Base-by-base conservation (phyloP, 768 basidiomycete species). In the Russula virescens region DNA sequence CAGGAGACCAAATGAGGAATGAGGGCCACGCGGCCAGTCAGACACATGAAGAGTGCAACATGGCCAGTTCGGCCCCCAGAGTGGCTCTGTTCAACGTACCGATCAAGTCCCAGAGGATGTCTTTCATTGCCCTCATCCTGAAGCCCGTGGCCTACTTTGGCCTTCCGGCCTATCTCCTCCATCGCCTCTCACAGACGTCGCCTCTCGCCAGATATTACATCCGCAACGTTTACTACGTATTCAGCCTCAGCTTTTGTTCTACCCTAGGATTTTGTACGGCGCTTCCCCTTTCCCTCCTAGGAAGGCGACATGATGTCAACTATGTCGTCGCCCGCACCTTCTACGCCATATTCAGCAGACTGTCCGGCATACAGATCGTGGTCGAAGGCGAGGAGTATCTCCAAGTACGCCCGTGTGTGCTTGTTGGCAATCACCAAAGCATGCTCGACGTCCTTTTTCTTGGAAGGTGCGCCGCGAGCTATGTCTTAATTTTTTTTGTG, bases 341-440 rank as follows among this genome's bases (percentile, higher is more conserved):
- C 79, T 91, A 96, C 76, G 69, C 72, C 50, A 61, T 90, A 59
- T 83, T 85, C 53, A 80, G 83, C 38, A 83, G 80, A 19, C 71
- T 84, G 2, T 71, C 96, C 49, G 88, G 85, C 67, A 74, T 95
- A 65, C 73, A 75, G 50, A 76, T 97, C 68, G 82, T 86, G 61
- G 81, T 98, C 38, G 94, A 98, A 72, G 94, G 94, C 13, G 84
- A 84, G 71, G 92, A 98, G 71, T 77, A 94, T 71, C 76, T 98
- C 49, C 73, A 78, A 67, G 80, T 78, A n/a, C 76, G 78, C 54
- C 91, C 94, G 9, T 84, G 85, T 1, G 82, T 98, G 14, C 73
- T 93, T 28, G 82, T 98, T 71, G 83, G 82, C 14, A 98, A 98
- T 71, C 96, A 98, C 72, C 96, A 98, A 78, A 94, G 88, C 62